phyloP scores from a whole-genome alignment of 2,329 filamentous ascomycete species.

The Fusarium lateritium region DNA sequence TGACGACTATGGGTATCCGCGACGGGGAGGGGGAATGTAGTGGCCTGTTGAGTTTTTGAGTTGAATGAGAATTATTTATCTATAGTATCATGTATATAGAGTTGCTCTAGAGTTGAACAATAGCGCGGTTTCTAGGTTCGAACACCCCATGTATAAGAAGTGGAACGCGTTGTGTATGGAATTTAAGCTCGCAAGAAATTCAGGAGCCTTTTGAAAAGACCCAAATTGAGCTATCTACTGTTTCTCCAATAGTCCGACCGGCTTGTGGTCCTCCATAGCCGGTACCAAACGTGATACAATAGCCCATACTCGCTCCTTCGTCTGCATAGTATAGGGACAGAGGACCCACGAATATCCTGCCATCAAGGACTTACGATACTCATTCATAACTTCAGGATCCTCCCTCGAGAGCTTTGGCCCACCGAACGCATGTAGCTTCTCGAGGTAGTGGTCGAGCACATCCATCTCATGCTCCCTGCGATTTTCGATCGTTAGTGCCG shows the following conservation, averaged over 20 bases:
- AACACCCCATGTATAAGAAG: too few relatives aligned
- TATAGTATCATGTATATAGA: too few relatives aligned
- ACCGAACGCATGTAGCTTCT: slow-evolving; percentile 9
- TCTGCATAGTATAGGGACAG: slow-evolving; percentile 22
- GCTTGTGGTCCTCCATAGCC: slow-evolving; percentile 25
- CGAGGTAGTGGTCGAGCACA: slow-evolving; percentile 15
- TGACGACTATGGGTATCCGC: too few relatives aligned
- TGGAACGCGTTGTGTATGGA: too few relatives aligned
- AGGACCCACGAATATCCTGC: slow-evolving; percentile 3
- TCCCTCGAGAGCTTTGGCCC: slow-evolving; percentile 4
- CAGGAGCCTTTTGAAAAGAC: too few relatives aligned
- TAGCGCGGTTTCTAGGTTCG: too few relatives aligned
- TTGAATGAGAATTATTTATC: too few relatives aligned
- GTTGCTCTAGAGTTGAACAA: too few relatives aligned
- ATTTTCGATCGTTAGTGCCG: slow-evolving; percentile 10
- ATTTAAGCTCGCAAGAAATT: too few relatives aligned
- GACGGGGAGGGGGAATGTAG: too few relatives aligned
- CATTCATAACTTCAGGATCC: slow-evolving; percentile 7
- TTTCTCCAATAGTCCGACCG: slow-evolving; percentile 4
- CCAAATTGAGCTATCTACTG: neutral
- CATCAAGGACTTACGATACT: slow-evolving; percentile 14
- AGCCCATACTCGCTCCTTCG: slow-evolving; percentile 13
- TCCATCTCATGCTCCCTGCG: slow-evolving; percentile 21
- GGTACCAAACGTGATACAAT: slow-evolving; percentile 17
- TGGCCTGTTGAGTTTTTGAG: too few relatives aligned